These are phyloP conservation scores for Hypoxylon fuscum DNA, from an alignment of 495 filamentous ascomycete species.

Conservation along the genomic window DNA sequence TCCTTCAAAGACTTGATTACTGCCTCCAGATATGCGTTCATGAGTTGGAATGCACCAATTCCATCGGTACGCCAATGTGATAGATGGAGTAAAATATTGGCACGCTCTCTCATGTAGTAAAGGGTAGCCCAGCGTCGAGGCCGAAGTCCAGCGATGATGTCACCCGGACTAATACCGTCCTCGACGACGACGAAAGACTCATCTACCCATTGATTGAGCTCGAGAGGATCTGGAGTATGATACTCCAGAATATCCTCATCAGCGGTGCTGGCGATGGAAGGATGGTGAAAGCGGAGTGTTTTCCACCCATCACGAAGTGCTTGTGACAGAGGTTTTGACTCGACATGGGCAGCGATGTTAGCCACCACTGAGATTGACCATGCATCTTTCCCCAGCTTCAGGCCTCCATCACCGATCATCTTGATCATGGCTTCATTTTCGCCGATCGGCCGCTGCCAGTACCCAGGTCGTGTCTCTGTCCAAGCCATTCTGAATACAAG, in stretches of 20 bases:
- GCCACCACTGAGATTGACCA: constrained; percentile 36
- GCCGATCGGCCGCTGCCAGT: constrained; percentile 34
- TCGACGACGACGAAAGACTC: constrained; percentile 41
- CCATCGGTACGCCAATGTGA: constrained; percentile 51
- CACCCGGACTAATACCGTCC: constrained; percentile 33
- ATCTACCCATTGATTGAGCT: constrained; percentile 39
- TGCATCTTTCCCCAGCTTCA: constrained; percentile 28
- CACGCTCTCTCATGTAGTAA: constrained; percentile 37
- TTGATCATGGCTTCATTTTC: constrained; percentile 46
- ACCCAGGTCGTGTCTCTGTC: constrained; percentile 17
- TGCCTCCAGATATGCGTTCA: constrained; percentile 37
- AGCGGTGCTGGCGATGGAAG: constrained; percentile 41
- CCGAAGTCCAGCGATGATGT: constrained; percentile 15
- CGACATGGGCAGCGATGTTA: no score
- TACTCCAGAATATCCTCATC: constrained; percentile 37
- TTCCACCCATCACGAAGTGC: constrained; percentile 31
- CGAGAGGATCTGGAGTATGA: constrained; percentile 25
- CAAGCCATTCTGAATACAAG: no score
- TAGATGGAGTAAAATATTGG: constrained; percentile 37
- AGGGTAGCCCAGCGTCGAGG: constrained; percentile 11
- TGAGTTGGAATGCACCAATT: constrained; percentile 42
- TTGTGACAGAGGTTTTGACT: no score
- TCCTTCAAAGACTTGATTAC: constrained; percentile 7
- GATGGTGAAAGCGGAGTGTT: constrained; percentile 46
- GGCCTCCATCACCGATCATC: constrained; percentile 36